Evolutionary conservation across 1,139 yeast species (phyloP).

Genomic region (Pichia sp.): DNA sequence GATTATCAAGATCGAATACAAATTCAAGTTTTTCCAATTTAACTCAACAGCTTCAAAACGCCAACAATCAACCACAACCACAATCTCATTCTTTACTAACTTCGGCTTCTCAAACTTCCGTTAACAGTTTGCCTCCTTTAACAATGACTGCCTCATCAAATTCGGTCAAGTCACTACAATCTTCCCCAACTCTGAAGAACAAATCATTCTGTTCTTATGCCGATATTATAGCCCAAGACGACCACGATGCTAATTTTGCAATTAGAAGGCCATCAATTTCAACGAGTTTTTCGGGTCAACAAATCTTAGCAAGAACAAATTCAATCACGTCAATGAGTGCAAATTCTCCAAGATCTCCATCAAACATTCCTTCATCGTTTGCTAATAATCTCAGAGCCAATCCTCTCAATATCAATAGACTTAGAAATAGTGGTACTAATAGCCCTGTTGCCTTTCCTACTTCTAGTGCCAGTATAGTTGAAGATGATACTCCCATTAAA

Average conservation of each 20-base stretch:
- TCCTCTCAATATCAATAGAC: background rate
- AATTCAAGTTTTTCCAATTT: slow-evolving; percentile 22
- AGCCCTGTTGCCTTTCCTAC: background rate
- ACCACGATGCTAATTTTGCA: slow-evolving; percentile 28
- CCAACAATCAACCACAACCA: background rate
- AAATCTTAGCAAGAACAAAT: slow-evolving; percentile 25
- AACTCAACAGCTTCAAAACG: slow-evolving; percentile 21
- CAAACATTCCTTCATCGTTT: background rate
- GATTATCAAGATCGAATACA: slow-evolving; percentile 18
- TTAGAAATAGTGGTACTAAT: background rate
- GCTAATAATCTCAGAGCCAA: slow-evolving; percentile 5
- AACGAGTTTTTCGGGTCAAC: slow-evolving; percentile 26
- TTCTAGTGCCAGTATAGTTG: slow-evolving; percentile 3
- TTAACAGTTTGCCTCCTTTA: slow-evolving; percentile 3
- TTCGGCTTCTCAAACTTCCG: slow-evolving; percentile 1
- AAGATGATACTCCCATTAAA: background rate
- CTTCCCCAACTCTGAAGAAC: slow-evolving; percentile 33
- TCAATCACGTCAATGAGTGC: slow-evolving; percentile 15
- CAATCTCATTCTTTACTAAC: background rate
- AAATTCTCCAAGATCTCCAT: slow-evolving; percentile 13
- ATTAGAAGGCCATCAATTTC: slow-evolving; percentile 52
- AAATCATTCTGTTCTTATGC: slow-evolving; percentile 74
- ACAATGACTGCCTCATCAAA: slow-evolving; percentile 4
- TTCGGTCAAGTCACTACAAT: slow-evolving; percentile 29
- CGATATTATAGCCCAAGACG: slow-evolving; percentile 66